Evolutionary conservation across 164 flowering plant species (phyloP), one percentile per base, ranked within the genome.

Genomic region (Vitis rupestris): DNA sequence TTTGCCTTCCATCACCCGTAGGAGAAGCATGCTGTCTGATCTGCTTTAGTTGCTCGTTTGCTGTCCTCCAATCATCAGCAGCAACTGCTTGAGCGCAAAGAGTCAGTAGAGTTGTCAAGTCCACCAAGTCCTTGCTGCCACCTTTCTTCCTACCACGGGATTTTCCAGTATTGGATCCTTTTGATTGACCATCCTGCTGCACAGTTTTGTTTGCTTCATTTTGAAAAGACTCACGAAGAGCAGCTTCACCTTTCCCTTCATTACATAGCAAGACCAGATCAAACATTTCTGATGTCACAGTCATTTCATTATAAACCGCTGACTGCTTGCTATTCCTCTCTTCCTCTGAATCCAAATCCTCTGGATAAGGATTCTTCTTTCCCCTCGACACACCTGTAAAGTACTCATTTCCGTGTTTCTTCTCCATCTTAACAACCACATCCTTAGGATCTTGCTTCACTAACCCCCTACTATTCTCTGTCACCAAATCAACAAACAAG

Each of bases 11-110:
- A 74, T 81, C 85, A 29, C 86, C 88, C 3, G 17, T 66, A 1
- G 83, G 77, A 48, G 85, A 75, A 58, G 85, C 67, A 57, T 85
- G 78, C 64, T 74, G 82, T 59, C 82, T 79, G 44, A 85, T 81
- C 65, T 75, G 78, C 76, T 68, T 83, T 61, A 85, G 68, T 8
- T 74, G 59, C n/a, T 81, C 84, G 54, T 68, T 63, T 0, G 85
- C 78, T 63, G 50, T 76, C 63, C 83, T 79, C 9, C 49, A 27
- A 55, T 83, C 83, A 51, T 61, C 58, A n/a, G 71, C 64, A 49
- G 82, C 65, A 59, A 81, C 81, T 37, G 85, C 80, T 64, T 83
- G 86, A 11, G 86, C 85, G 74, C 88, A 85, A 12, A 69, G 78
- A 2, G 74, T 80, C 52, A 85, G 59, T 1, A 83, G 71, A 29